These are phyloP conservation scores for Gelatoporia subvermispora DNA, from an alignment of 768 basidiomycete species.

Conservation along the genomic window DNA sequence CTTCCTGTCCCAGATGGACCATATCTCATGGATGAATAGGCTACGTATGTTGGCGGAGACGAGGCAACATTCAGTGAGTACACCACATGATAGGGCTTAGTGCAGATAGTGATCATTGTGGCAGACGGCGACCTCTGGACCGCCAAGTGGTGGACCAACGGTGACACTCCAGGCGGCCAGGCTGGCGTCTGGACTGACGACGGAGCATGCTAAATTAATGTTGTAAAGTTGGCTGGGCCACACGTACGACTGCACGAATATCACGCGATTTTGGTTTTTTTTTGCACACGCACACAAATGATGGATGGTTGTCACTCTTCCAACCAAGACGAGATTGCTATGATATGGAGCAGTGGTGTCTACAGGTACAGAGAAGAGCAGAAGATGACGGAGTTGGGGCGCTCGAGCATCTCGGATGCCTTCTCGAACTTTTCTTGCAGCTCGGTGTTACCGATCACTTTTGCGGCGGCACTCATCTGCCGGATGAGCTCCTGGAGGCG, in stretches of 20 bases:
- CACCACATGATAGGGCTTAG: too few species aligned
- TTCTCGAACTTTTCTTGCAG: conserved; percentile 92
- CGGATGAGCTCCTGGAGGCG: conserved; percentile 90
- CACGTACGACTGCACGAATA: neutral
- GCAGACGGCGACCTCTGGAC: conserved; percentile 46
- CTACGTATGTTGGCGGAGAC: conserved; percentile 43
- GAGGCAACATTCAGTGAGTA: conserved; percentile 41
- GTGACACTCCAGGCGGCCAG: conserved; percentile 49
- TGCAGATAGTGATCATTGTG: neutral
- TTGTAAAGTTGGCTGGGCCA: neutral
- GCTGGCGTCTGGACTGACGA: conserved; percentile 53
- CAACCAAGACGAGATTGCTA: neutral
- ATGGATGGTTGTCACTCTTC: too few species aligned
- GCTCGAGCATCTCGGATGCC: conserved; percentile 86
- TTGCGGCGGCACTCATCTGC: conserved; percentile 94
- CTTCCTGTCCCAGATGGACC: neutral
- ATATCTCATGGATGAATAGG: conserved; percentile 19
- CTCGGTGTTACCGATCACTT: conserved; percentile 94
- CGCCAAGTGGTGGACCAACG: conserved; percentile 60
- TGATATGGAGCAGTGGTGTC: neutral
- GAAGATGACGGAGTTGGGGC: conserved; percentile 92
- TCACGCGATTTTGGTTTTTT: too few species aligned
- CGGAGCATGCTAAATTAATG: conserved; percentile 35
- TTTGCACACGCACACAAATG: too few species aligned
- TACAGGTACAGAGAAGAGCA: conserved; percentile 81